Base-by-base conservation (phyloP, 2,329 filamentous ascomycete species). In the Venturia nashicola region DNA sequence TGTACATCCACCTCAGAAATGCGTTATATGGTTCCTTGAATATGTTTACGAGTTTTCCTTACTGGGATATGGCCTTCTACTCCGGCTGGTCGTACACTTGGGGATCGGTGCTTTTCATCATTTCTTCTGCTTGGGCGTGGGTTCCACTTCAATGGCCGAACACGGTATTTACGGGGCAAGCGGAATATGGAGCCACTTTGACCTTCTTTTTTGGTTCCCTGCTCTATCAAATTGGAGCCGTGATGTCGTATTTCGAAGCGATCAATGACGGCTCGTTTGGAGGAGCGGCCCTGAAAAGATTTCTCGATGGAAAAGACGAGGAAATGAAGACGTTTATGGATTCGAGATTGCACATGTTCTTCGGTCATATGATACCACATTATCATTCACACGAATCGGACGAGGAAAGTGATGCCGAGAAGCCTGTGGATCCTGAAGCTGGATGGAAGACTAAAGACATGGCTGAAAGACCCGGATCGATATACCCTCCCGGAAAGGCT, bases 31-130 rank as follows among this genome's bases (percentile, higher is more conserved):
- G 64, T 20, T 63, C 51, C 36, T 51, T 63, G 32, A 63, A 39
- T 43, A 72, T 71, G 70, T 60, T 67, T 32, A 68, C 67, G 14
- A 69, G 67, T 12, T 71, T 72, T 65, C 67, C 70, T 5, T 71
- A 71, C 59, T 69, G 70, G 69, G 69, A 72, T 55, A 69, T 71
- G 69, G 68, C 69, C 9, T 71, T 69, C 65, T 70, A 69, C 69
- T 66, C 64, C 32, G 70, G 68, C 14, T 70, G 65, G 61, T 67
- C 67, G 4, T 72, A 71, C 44, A 69, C 68, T 11, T 65, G 68
- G 9, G 70, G 70, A 39, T 69, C 69, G 2, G 66, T 68, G 5
- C 64, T 72, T 5, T 72, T 70, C 64, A 66, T 71, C n/a, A 65
- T 67, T 23, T 66, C 68, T 51, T 68, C 69, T 12, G 65, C 64